Evolutionary conservation across 805 yeast species (phyloP), one percentile per base, ranked within the genome.

Genomic region (Yarrowia osloensis): DNA sequence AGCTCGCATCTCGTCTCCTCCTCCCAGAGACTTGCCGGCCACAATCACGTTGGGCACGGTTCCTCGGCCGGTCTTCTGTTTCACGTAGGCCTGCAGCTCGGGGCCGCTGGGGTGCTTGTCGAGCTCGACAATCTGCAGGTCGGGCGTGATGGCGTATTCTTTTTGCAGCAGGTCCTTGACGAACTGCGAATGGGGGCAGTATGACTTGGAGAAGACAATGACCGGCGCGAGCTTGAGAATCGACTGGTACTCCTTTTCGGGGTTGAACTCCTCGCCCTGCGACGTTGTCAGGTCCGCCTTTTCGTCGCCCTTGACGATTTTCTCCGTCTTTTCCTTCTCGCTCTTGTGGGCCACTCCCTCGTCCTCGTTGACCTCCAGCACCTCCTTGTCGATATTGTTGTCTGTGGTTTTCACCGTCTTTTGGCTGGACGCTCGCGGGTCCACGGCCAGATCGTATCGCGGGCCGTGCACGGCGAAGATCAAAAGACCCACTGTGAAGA

Each of bases 11-110:
- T 93, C 98, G 76, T 91, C 97, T 46, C 86, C 85, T 2, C 99
- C 99, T 44, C 99, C 99, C 70, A 89, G 83, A 57, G 94, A 87
- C 28, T 83, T 76, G 9, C 89, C 88, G 67, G 87, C 88, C 66
- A 94, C 84, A 66, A 91, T 81, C 22, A 95, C 84, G 74, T 95
- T 95, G 28, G 99, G 99, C 15, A 95, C 99, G 0, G 98, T 94
- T 31, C 78, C 78, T 71, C 97, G 86, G 7, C 95, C 96, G 4
- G 97, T 86, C 67, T 82, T 76, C 62, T 82, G 80, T 19, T 82
- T 88, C 65, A 95, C 81, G 76, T 88, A 88, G 19, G 80, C 84
- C 77, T 93, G 98, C 69, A 95, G 81, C 69, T 84, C 88, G 2
- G 79, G 76, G 1, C 98, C 98, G 75, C 91, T 83, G 61, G 83